phyloP scores from a whole-genome alignment of 1,284 basidiomycete species.

The Ustilago nuda region DNA sequence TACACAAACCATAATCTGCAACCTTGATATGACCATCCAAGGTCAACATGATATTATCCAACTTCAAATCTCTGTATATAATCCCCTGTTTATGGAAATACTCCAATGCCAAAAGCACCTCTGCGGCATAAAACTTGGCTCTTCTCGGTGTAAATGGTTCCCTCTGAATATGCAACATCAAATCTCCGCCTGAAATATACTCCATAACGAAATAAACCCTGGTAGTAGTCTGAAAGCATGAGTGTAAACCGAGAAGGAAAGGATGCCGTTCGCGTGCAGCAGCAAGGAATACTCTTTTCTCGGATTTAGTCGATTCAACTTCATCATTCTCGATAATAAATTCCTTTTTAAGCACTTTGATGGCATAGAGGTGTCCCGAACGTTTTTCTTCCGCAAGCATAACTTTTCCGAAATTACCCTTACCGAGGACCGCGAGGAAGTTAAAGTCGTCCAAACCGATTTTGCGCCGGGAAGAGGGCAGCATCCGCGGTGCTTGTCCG shows the following conservation, averaged over 20 bases:
- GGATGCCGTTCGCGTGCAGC: constrained; percentile 97
- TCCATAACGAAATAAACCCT: constrained; percentile 89
- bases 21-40: constrained; percentile 98
- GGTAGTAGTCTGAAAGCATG: constrained; percentile 99
- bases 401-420: constrained; percentile 99
- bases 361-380: constrained; percentile 89
- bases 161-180: constrained; percentile 85
- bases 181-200: constrained; percentile 79
- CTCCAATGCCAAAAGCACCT: constrained; percentile 93
- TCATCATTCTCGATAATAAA: constrained; percentile 99
- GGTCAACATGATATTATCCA: constrained; percentile 97
- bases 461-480: constrained; percentile 76
- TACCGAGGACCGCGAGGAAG: constrained; percentile 96
- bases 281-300: constrained; percentile 97
- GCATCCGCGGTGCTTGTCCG: constrained; percentile 38
- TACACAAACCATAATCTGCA: constrained; percentile 98
- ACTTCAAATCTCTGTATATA: constrained; percentile 86
- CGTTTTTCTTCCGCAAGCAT: constrained; percentile 99
- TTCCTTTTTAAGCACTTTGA: constrained; percentile 99
- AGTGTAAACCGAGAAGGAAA: constrained; percentile 95
- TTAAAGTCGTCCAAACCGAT: constrained; percentile 99
- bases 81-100: constrained; percentile 99
- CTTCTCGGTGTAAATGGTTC: constrained; percentile 82
- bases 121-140: constrained; percentile 99
- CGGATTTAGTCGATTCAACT: constrained; percentile 98